Evolutionary conservation across 78 protist species (phyloP).

Genomic region (Monocercomonoides exilis): DNA sequence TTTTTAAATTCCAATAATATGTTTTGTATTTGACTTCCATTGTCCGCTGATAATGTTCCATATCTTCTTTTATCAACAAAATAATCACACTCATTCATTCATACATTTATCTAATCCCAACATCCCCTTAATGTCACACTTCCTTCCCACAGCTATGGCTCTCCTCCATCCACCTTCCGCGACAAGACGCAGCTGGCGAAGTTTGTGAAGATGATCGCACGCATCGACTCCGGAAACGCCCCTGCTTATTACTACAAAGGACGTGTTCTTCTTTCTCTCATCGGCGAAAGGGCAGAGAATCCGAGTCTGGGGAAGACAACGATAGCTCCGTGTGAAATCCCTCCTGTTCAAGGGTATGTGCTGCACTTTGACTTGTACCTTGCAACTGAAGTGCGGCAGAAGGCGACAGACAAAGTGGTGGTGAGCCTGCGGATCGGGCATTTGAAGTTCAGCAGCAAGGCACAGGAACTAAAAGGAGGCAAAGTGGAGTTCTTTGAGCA

Average conservation of each 20-base stretch:
- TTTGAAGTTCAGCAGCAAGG: neutral
- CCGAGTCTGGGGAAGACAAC: constrained; percentile 3
- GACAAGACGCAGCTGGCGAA: too few species aligned
- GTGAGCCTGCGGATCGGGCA: constrained; percentile 2
- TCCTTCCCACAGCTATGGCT: too few species aligned
- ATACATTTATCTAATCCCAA: too few species aligned
- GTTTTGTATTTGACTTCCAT: too few species aligned
- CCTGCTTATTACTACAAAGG: neutral
- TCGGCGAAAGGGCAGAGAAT: neutral
- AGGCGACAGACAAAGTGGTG: neutral
- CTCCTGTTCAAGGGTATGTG: neutral
- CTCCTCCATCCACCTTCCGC: too few species aligned
- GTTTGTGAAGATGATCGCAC: too few species aligned
- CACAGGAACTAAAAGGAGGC: neutral
- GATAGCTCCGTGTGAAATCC: neutral
- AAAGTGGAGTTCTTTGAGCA: neutral
- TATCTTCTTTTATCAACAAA: too few species aligned
- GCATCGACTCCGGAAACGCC: neutral
- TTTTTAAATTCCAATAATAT: too few species aligned
- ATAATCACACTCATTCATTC: too few species aligned
- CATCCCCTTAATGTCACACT: too few species aligned
- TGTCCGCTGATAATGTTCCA: too few species aligned
- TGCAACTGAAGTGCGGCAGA: neutral
- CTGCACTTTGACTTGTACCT: neutral
- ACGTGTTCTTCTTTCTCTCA: neutral